A percentile compares a stretch with the other conserved stretches of the same genome.
Conservation (phyloP, 2,329 filamentous ascomycete species). For the Fusarium miscanthi region DNA sequence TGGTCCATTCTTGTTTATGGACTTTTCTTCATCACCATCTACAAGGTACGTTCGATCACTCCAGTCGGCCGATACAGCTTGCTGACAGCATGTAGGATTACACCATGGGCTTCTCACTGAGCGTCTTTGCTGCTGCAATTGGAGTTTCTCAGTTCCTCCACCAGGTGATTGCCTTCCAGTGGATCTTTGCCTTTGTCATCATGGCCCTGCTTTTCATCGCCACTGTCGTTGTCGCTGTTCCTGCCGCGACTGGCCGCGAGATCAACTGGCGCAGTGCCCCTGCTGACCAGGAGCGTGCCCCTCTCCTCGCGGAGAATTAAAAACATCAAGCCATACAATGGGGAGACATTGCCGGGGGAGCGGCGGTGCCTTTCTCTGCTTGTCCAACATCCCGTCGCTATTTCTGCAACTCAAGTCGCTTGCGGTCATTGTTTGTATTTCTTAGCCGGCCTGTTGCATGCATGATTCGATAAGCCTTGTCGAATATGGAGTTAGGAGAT, state of each 20-base stretch:
- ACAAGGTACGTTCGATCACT: constrained; percentile 66
- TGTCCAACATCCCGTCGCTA: not conserved
- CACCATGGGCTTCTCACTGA: constrained; percentile 83
- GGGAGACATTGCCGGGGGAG: too few species aligned
- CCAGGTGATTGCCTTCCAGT: constrained; percentile 83
- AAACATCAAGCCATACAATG: not conserved
- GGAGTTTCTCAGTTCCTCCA: constrained; percentile 81
- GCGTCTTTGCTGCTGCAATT: constrained; percentile 77
- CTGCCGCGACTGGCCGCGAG: constrained; percentile 70
- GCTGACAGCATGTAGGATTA: constrained; percentile 62
- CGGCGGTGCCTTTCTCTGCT: too few species aligned
- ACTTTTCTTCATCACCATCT: constrained; percentile 77
- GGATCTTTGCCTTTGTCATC: constrained; percentile 91
- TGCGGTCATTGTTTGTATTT: constrained; percentile 9
- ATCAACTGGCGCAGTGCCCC: constrained; percentile 57
- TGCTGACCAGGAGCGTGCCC: constrained; percentile 68
- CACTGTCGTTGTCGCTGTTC: constrained; percentile 73
- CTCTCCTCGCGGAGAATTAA: constrained; percentile 65
- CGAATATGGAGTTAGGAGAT: constrained; percentile 27
- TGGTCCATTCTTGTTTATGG: constrained; percentile 86
- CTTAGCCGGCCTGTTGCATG: constrained; percentile 22
- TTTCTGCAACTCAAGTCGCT: not conserved
- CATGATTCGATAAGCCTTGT: constrained; percentile 12
- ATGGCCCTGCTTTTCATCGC: constrained; percentile 79
- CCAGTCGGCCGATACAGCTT: not conserved